Evolutionary conservation across 73 alveolate species (phyloP).

Genomic region (Stentor coeruleus): DNA sequence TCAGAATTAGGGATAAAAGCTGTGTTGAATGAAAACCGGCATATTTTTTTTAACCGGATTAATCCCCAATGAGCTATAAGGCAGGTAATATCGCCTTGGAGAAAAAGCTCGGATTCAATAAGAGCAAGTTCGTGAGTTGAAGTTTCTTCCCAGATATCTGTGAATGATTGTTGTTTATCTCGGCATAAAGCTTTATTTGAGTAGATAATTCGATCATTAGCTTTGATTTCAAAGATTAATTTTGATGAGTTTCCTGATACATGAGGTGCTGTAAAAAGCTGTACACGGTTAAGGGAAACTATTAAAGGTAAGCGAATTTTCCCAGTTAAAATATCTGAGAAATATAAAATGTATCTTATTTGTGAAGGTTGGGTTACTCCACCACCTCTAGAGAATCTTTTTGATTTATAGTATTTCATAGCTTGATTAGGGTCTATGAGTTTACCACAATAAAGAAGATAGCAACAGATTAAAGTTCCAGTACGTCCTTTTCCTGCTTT

Average conservation of each 20-base stretch:
- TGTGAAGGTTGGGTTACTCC: constrained; percentile 86
- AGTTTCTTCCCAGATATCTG: neutral
- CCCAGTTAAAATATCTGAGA: constrained; percentile 45
- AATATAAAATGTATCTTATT: constrained; percentile 73
- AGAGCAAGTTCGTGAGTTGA: neutral
- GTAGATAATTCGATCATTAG: neutral
- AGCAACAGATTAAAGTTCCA: constrained; percentile 86
- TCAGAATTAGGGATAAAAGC: too few species aligned
- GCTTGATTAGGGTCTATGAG: constrained; percentile 73
- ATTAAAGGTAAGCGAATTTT: constrained; percentile 10
- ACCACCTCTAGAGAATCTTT: constrained; percentile 72
- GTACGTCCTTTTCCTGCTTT: constrained; percentile 96
- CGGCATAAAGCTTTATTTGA: neutral
- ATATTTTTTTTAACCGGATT: neutral
- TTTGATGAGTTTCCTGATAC: neutral
- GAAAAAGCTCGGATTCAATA: neutral
- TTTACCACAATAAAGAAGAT: constrained; percentile 63
- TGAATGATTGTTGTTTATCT: neutral
- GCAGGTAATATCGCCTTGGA: constrained; percentile 9
- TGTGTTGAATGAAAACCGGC: constrained; percentile 20
- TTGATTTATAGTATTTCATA: constrained; percentile 64
- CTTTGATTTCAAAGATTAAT: neutral
- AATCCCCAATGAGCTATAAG: constrained; percentile 9
- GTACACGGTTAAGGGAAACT: neutral
- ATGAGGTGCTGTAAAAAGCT: neutral